Conservation (phyloP, 805 yeast species). For the Lipomyces yamanashiensis region DNA sequence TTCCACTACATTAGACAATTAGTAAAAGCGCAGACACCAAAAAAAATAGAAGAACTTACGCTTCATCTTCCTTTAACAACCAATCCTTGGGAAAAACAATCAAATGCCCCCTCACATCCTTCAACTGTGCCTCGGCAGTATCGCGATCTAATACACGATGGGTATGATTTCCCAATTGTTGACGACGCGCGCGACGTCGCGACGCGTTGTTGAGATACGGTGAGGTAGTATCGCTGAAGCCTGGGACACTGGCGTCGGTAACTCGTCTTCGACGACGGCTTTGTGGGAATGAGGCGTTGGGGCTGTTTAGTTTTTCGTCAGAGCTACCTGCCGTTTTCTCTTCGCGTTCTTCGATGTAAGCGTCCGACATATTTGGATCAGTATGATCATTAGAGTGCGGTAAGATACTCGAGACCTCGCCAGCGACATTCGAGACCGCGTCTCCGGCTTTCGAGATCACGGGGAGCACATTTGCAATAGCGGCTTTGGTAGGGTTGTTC, state of each 20-base stretch:
- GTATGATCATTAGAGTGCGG: not conserved
- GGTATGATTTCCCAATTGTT: conserved; percentile 42
- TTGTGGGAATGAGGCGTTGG: not conserved
- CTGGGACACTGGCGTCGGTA: conserved; percentile 8
- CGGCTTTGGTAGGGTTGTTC: conserved; percentile 4
- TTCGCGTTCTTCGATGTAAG: not conserved
- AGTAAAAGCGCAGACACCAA: not conserved
- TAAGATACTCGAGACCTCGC: not conserved
- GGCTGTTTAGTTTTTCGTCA: not conserved
- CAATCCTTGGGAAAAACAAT: conserved; percentile 93
- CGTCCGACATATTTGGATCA: not conserved
- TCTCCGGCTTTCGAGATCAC: not conserved
- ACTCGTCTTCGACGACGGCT: conserved; percentile 15
- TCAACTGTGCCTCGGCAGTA: conserved; percentile 74
- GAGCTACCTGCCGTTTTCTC: not conserved
- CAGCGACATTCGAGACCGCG: not conserved
- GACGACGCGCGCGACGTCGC: conserved; percentile 46
- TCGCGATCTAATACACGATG: conserved; percentile 65
- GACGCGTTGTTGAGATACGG: conserved; percentile 33
- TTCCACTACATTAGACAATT: conserved; percentile 56
- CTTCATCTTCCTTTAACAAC: conserved; percentile 81
- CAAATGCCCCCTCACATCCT: conserved; percentile 79
- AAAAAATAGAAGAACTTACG: conserved; percentile 24
- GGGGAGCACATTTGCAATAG: not conserved
- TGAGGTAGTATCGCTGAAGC: not conserved